Evolutionary conservation across 306 rosid species (phyloP).

Genomic region (Delonix regia): DNA sequence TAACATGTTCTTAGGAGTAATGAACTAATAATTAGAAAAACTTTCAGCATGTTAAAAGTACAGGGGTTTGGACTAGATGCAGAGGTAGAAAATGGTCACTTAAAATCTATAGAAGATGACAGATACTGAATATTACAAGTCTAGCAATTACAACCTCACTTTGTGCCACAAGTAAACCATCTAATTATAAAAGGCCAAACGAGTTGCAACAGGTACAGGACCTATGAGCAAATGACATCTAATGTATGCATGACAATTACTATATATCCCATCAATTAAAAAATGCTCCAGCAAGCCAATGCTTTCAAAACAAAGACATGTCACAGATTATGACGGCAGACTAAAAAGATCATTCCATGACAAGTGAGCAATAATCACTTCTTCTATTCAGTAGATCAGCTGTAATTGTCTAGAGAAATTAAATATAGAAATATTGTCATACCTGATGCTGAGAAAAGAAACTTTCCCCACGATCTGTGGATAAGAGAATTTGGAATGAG

Average conservation of each 20-base stretch:
- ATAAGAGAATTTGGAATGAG: conserved; percentile 72
- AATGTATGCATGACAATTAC: background rate
- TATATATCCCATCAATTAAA: conserved; percentile 1
- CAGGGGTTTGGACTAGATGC: background rate
- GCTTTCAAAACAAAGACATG: background rate
- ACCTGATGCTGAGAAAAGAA: conserved; percentile 91
- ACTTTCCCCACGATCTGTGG: conserved; percentile 87
- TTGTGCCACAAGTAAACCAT: background rate
- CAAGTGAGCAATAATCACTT: background rate
- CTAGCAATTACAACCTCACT: background rate
- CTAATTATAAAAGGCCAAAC: conserved; percentile 10
- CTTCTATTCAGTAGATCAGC: background rate
- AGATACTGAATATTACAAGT: conserved; percentile 7
- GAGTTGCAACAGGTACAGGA: conserved; percentile 12
- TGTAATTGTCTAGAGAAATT: background rate
- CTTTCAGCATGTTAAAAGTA: conserved; percentile 10
- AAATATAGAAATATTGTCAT: conserved; percentile 12
- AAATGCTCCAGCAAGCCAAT: background rate
- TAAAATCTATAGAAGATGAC: conserved; percentile 7
- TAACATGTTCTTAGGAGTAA: conserved; percentile 5
- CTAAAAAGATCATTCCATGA: background rate
- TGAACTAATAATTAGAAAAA: background rate
- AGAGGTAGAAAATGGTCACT: background rate
- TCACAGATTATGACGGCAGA: background rate
- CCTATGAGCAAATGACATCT: background rate